These are phyloP conservation scores for Corymbia calophylla DNA, from an alignment of 441 rosid genomes.

Conservation along the genomic window DNA sequence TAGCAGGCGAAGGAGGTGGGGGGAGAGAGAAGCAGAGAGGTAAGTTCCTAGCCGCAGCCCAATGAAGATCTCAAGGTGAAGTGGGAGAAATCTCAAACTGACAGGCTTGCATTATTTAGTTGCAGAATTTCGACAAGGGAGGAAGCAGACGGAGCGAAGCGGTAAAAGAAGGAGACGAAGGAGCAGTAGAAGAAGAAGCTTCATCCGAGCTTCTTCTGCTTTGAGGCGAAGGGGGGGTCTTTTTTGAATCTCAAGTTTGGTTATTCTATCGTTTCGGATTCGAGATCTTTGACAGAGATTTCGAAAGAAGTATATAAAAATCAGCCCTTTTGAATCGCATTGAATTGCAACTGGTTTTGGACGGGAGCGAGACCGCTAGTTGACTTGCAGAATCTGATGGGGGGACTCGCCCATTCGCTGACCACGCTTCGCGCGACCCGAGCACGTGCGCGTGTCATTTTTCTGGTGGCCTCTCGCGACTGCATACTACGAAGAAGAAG, in stretches of 20 bases:
- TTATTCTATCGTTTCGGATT: slow-evolving; percentile 13
- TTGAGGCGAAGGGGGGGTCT: not conserved
- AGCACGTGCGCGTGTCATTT: slow-evolving; percentile 30
- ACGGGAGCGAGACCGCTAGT: slow-evolving; percentile 22
- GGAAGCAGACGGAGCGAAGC: not conserved
- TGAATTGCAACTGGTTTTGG: not conserved
- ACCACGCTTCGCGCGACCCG: slow-evolving; percentile 17
- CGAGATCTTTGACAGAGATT: not conserved
- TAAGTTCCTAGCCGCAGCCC: not conserved
- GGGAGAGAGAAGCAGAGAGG: not conserved
- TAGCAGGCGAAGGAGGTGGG: not conserved
- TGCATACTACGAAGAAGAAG: too few species aligned
- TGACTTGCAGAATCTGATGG: slow-evolving; percentile 29
- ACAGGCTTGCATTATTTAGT: not conserved
- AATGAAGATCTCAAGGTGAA: slow-evolving; percentile 14
- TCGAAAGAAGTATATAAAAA: not conserved
- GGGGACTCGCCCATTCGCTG: slow-evolving; percentile 4
- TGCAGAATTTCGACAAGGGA: not conserved
- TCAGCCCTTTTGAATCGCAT: not conserved
- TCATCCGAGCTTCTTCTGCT: slow-evolving; percentile 18
- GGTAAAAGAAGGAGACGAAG: not conserved
- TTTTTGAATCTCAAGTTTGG: slow-evolving; percentile 28
- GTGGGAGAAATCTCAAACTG: not conserved
- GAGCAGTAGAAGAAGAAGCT: slow-evolving; percentile 11
- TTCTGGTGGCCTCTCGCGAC: not conserved